Conservation (phyloP, 1,284 basidiomycete species). For the Cutaneotrichosporon curvatum region DNA sequence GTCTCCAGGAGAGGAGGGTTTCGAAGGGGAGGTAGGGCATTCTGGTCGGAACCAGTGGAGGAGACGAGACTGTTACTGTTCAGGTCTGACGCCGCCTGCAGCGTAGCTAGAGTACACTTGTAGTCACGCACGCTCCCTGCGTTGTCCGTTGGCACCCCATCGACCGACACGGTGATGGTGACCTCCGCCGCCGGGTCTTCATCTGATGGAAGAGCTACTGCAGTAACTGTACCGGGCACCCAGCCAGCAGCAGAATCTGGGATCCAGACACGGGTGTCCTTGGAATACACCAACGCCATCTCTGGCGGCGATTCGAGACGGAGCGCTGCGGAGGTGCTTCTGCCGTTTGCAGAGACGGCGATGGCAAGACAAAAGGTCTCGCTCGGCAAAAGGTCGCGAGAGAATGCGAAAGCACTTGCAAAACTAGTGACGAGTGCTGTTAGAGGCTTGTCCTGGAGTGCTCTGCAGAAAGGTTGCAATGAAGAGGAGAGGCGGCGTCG, state of each 20-base stretch:
- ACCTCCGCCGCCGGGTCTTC: slow-evolving; percentile 23
- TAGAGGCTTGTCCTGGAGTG: no score
- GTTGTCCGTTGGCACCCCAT: slow-evolving; percentile 15
- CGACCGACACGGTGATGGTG: slow-evolving; percentile 31
- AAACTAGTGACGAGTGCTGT: no score
- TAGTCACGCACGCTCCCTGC: slow-evolving; percentile 25
- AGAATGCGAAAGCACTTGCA: no score
- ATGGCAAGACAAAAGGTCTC: no score
- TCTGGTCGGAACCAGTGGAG: slow-evolving; percentile 13
- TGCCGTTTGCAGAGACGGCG: no score
- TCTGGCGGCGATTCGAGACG: no score
- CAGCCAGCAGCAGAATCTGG: slow-evolving; percentile 42
- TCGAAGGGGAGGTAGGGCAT: slow-evolving; percentile 74
- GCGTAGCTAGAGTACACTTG: slow-evolving; percentile 33
- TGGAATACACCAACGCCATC: slow-evolving; percentile 42
- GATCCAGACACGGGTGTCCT: slow-evolving; percentile 46
- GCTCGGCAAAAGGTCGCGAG: no score
- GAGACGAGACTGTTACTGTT: slow-evolving; percentile 21
- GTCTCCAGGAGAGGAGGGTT: slow-evolving; percentile 96
- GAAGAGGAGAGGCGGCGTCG: no score
- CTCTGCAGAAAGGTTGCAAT: no score
- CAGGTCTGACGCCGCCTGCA: slow-evolving; percentile 25
- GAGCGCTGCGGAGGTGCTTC: no score
- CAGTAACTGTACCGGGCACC: slow-evolving; percentile 43
- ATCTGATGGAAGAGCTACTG: slow-evolving; percentile 27